Evolutionary conservation across 2,329 filamentous ascomycete species (phyloP).

Genomic region (Aspergillus flavus): DNA sequence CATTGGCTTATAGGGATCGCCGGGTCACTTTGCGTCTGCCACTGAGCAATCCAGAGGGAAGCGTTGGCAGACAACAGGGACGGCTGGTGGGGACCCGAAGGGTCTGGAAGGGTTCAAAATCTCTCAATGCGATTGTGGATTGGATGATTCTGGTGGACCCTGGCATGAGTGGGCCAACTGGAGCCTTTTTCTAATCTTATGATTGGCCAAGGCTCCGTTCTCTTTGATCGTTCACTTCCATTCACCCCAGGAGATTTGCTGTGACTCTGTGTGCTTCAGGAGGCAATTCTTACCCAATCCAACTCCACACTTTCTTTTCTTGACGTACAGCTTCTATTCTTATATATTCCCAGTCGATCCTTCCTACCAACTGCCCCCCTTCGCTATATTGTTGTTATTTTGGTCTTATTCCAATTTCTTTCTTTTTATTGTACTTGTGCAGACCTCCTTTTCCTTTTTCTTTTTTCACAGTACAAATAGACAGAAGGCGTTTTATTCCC

Average conservation of each 20-base stretch:
- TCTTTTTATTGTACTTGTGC: not conserved
- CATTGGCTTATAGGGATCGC: constrained; percentile 17
- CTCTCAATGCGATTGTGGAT: not conserved
- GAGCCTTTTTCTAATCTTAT: not conserved
- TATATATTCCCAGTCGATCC: constrained; percentile 11
- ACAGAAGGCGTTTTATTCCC: not conserved
- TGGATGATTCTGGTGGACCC: not conserved
- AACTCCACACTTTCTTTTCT: constrained; percentile 13
- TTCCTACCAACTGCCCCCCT: constrained; percentile 3
- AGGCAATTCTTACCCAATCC: constrained; percentile 11
- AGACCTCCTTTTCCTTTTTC: not conserved
- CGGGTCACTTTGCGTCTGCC: constrained; percentile 5
- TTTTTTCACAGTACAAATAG: not conserved
- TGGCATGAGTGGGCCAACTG: not conserved
- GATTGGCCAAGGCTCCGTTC: not conserved
- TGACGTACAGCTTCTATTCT: constrained; percentile 14
- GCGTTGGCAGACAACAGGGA: not conserved
- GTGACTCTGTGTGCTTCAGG: constrained; percentile 4
- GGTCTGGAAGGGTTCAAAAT: constrained; percentile 5
- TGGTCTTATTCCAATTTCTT: constrained; percentile 3
- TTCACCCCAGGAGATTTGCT: not conserved
- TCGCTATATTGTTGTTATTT: constrained; percentile 2
- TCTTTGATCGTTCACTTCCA: not conserved
- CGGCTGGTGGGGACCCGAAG: not conserved
- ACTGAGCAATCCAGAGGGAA: not conserved